Evolutionary conservation across 2,329 filamentous ascomycete species (phyloP).

Genomic region (Cadophora sp.): DNA sequence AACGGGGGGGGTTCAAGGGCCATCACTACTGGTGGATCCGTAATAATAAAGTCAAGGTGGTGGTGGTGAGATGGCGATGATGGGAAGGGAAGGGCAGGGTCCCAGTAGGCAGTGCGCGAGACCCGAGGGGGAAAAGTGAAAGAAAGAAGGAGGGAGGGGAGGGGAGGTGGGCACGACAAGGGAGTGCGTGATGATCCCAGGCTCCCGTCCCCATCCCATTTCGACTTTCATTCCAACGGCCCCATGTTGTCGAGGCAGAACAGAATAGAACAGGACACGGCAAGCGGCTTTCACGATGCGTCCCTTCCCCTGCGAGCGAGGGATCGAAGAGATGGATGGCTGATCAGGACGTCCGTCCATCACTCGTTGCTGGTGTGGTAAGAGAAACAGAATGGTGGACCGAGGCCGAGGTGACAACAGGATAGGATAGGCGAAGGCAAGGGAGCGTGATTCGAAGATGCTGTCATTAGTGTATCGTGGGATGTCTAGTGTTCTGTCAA

Average conservation of each 20-base stretch:
- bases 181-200: conserved; percentile 10
- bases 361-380: not conserved
- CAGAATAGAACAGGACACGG: too few species aligned
- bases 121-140: not conserved
- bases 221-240: too few species aligned
- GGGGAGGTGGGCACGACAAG: too few species aligned
- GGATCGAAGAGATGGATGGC: not conserved
- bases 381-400: conserved; percentile 1
- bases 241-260: not conserved
- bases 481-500: not conserved
- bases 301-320: not conserved
- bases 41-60: too few species aligned
- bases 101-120: not conserved
- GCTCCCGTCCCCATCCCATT: not conserved
- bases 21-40: too few species aligned
- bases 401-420: not conserved
- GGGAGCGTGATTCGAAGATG: not conserved
- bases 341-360: not conserved
- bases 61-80: too few species aligned
- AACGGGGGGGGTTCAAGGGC: too few species aligned
- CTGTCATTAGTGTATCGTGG: not conserved
- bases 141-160: not conserved
- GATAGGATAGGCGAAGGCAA: not conserved
- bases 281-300: conserved; percentile 2
- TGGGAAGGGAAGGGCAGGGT: not conserved